Percentiles rank a stretch among this genome's conserved stretches.
phyloP scores from a whole-genome alignment of 768 basidiomycete species.

The Trametes sanguinea region DNA sequence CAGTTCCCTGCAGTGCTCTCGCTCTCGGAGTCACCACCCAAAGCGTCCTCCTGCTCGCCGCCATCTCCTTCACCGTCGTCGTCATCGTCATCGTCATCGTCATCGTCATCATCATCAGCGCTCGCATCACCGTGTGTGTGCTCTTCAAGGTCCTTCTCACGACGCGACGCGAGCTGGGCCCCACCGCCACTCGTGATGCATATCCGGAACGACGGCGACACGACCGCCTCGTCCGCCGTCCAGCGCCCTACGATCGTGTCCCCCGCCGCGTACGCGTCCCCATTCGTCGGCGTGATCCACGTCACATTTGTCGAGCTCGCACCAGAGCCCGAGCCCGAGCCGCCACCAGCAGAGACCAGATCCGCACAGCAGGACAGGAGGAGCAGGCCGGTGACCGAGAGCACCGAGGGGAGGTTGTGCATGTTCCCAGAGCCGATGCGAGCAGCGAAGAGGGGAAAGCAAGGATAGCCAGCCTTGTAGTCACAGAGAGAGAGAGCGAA shows the following conservation, averaged over 20 bases:
- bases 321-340: background rate
- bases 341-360: background rate
- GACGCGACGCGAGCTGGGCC: background rate
- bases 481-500: background rate
- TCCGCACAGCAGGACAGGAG: conserved; percentile 1
- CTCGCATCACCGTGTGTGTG: too few species aligned
- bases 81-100: background rate
- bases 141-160: background rate
- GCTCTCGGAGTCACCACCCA: background rate
- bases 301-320: conserved; percentile 20
- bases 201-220: conserved; percentile 39
- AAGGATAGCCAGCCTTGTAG: conserved; percentile 5
- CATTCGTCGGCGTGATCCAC: conserved; percentile 33
- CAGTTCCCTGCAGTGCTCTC: conserved; percentile 14
- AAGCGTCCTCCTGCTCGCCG: background rate
- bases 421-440: background rate
- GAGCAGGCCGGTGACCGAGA: conserved; percentile 6
- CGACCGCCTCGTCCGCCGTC: conserved; percentile 28
- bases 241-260: conserved; percentile 38
- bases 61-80: background rate
- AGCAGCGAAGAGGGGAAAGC: background rate
- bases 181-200: conserved; percentile 25
- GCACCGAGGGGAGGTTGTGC: conserved; percentile 6
- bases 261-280: conserved; percentile 31
- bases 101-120: background rate